Evolutionary conservation across 805 yeast genomes (phyloP), one percentile per base, ranked within the genome.

Genomic region (Candida tibetensis): DNA sequence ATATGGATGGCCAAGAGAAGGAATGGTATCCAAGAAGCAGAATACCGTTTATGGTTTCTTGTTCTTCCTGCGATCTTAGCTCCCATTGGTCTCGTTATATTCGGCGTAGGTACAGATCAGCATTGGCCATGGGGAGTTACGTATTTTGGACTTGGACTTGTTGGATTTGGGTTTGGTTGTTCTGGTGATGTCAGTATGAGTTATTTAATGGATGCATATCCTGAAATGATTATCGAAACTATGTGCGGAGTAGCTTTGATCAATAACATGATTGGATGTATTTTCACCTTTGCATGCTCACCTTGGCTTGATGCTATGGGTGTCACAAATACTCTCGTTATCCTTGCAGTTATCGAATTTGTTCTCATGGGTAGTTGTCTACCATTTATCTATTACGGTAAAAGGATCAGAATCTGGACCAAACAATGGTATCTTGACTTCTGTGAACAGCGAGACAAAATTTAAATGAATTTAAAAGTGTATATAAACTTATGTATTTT

Each of bases 131-230:
- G 81, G 77, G 71, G 67, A 34, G 67, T 72, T 15, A 72, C 76
- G 23, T 81, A 80, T 49, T 69, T 77, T 18, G 85, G 84, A 0
- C 60, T 81, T 28, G 86, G 80, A 1, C 73, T 81, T 48, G 72
- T 81, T 43, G 86, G 86, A 0, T 77, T 80, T 43, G 81, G 85
- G 1, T 81, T 79, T 64, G 86, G 85, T 52, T 76, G 82, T 36
- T 74, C 82, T 10, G 86, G 86, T 53, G 88, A 82, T 54, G 76
- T 80, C 36, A 80, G 84, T 26, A 74, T 81, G 78, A 70, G 79
- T 1, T 81, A 81, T 41, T 62, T 79, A 44, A 79, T 81, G 84
- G 83, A 79, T 46, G 66, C 80, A 4, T 81, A 81, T 45, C 85
- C 86, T 1, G 85, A 79, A 31, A 74, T 81, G 74, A 78, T 81